Evolutionary conservation across 108 stramenopile genomes (phyloP).

Genomic region (Seminavis robusta): DNA sequence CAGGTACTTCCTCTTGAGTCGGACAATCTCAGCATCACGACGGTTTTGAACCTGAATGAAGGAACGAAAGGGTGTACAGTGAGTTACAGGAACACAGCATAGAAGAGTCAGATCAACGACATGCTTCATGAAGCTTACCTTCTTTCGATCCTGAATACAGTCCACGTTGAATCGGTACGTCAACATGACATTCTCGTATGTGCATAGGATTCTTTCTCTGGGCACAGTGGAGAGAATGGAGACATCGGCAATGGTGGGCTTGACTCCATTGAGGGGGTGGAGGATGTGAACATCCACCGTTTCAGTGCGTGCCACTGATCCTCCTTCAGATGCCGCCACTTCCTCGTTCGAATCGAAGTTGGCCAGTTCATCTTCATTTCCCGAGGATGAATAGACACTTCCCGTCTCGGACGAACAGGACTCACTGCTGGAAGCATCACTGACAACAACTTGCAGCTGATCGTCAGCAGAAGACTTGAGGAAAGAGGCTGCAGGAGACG

Average conservation of each 20-base stretch:
- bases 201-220: conserved; percentile 29
- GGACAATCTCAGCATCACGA: conserved; percentile 39
- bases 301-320: too few relatives aligned
- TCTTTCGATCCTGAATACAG: conserved; percentile 24
- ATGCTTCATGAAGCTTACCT: conserved; percentile 11
- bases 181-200: conserved; percentile 34
- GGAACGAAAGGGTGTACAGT: not conserved
- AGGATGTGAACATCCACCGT: conserved; percentile 42
- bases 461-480: too few relatives aligned
- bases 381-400: too few relatives aligned
- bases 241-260: conserved; percentile 45
- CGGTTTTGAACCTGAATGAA: conserved; percentile 26
- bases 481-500: too few relatives aligned
- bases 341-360: too few relatives aligned
- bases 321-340: too few relatives aligned
- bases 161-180: conserved; percentile 22
- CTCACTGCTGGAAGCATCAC: too few relatives aligned
- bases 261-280: conserved; percentile 16
- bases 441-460: too few relatives aligned
- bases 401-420: too few relatives aligned
- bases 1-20: conserved; percentile 46
- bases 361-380: too few relatives aligned
- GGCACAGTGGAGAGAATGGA: conserved; percentile 35
- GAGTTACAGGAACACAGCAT: not conserved
- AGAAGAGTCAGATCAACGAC: not conserved